A percentile compares a stretch with the other conserved stretches of the same genome.
phyloP scores from a whole-genome alignment of 768 basidiomycete genomes.

The Leccinum longicurvipes region DNA sequence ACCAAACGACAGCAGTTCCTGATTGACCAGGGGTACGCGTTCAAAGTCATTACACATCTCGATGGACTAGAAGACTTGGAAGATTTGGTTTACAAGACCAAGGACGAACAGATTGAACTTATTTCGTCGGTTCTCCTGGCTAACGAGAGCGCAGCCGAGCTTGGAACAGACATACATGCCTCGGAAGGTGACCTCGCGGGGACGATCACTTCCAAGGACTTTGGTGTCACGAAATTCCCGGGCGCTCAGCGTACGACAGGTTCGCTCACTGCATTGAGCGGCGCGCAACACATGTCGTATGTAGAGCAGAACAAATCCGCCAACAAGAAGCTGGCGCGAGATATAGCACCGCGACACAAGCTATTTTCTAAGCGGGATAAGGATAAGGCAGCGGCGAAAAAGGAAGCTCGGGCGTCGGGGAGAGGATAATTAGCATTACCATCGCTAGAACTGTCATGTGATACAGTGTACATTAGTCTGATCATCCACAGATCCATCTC shows the following conservation, averaged over 20 bases:
- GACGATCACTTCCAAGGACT: conserved; percentile 83
- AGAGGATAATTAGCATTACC: conserved; percentile 21
- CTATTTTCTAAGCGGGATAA: conserved; percentile 82
- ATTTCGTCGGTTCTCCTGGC: conserved; percentile 90
- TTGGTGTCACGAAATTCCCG: conserved; percentile 66
- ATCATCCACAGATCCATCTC: conserved; percentile 9
- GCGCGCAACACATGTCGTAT: conserved; percentile 90
- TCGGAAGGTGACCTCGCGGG: conserved; percentile 84
- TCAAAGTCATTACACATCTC: conserved; percentile 98
- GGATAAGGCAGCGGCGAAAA: conserved; percentile 56
- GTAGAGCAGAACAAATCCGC: conserved; percentile 89
- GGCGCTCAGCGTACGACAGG: conserved; percentile 75
- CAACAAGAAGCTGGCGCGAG: conserved; percentile 71
- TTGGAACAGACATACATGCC: conserved; percentile 79
- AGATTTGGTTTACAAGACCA: conserved; percentile 87
- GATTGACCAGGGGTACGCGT: conserved; percentile 98
- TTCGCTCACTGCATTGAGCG: conserved; percentile 78
- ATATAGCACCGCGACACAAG: conserved; percentile 61
- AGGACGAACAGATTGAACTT: conserved; percentile 93
- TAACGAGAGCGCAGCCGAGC: conserved; percentile 86
- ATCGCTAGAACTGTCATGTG: conserved; percentile 7
- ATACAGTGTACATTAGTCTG: conserved; percentile 14
- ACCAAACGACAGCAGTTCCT: conserved; percentile 98
- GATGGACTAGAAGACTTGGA: conserved; percentile 86
- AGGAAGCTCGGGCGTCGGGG: conserved; percentile 38